A percentile compares a stretch with the other conserved stretches of the same genome.
phyloP scores from a whole-genome alignment of 2,329 filamentous ascomycete species.

The Juglanconis juglandina region DNA sequence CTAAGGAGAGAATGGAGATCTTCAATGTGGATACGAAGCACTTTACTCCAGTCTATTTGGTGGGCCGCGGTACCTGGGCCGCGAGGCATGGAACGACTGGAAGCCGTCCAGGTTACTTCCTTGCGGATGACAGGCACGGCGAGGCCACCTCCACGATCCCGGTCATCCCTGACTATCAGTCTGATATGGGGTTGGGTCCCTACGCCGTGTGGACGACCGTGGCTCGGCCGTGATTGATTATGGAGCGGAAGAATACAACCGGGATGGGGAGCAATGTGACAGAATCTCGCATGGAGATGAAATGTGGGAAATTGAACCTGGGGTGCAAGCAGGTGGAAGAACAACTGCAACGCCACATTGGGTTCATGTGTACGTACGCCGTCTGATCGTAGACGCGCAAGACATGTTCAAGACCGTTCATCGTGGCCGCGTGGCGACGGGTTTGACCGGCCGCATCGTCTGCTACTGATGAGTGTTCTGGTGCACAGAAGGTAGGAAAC shows the following conservation, averaged over 20 bases:
- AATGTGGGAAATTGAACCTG: background rate
- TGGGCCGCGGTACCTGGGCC: background rate
- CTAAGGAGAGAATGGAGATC: constrained; percentile 5
- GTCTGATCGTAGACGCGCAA: too few species aligned
- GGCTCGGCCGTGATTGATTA: background rate
- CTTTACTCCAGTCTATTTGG: background rate
- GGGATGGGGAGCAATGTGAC: background rate
- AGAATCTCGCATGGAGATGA: constrained; percentile 6
- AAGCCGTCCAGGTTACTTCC: constrained; percentile 11
- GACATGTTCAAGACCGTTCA: too few species aligned
- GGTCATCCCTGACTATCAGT: constrained; percentile 19
- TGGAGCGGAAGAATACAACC: background rate
- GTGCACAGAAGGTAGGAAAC: too few species aligned
- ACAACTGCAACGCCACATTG: too few species aligned
- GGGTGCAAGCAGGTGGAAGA: too few species aligned
- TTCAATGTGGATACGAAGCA: background rate
- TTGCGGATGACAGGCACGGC: constrained; percentile 2
- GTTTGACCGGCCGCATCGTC: too few species aligned
- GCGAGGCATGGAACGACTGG: background rate
- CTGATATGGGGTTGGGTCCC: background rate
- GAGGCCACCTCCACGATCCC: constrained; percentile 2
- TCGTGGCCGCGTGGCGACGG: too few species aligned
- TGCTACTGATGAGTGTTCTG: too few species aligned
- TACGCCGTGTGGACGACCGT: too few species aligned
- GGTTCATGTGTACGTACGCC: too few species aligned